These are phyloP conservation scores for Alternaria sp. DNA, from an alignment of 2,329 filamentous ascomycete genomes.

Conservation along the genomic window DNA sequence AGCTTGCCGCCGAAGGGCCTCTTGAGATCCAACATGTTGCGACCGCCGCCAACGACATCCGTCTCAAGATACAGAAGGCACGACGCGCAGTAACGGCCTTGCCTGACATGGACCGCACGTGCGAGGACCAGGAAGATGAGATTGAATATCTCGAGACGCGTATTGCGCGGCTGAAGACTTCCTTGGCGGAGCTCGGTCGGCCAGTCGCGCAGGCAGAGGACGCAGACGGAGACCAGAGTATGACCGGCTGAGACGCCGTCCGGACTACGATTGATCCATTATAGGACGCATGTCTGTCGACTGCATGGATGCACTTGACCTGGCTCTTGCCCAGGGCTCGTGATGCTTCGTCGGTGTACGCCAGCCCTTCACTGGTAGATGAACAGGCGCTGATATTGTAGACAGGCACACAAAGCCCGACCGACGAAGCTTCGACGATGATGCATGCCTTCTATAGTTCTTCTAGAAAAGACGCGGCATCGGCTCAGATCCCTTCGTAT, in stretches of 20 bases:
- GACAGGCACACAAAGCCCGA: neutral
- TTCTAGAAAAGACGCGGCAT: neutral
- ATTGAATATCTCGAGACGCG: conserved; percentile 69
- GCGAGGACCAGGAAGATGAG: conserved; percentile 74
- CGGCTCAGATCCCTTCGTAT: neutral
- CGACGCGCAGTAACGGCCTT: conserved; percentile 68
- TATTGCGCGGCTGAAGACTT: conserved; percentile 65
- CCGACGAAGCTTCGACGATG: neutral
- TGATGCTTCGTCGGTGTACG: conserved; percentile 9
- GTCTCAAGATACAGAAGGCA: conserved; percentile 83
- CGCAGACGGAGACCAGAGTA: conserved; percentile 40
- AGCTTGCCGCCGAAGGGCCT: conserved; percentile 40
- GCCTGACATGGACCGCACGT: conserved; percentile 71
- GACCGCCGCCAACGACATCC: conserved; percentile 77
- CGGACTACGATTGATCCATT: conserved; percentile 37
- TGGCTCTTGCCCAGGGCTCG: conserved; percentile 24
- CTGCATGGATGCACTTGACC: conserved; percentile 39
- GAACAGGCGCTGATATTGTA: neutral
- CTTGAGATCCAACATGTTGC: conserved; percentile 78
- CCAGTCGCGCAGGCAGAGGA: conserved; percentile 26
- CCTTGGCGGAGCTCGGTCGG: conserved; percentile 40
- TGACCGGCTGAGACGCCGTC: conserved; percentile 42
- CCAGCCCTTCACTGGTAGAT: neutral
- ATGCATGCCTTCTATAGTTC: neutral
- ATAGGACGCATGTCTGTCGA: conserved; percentile 32